Conservation (phyloP, 441 rosid species). For the Capsella rubella region DNA sequence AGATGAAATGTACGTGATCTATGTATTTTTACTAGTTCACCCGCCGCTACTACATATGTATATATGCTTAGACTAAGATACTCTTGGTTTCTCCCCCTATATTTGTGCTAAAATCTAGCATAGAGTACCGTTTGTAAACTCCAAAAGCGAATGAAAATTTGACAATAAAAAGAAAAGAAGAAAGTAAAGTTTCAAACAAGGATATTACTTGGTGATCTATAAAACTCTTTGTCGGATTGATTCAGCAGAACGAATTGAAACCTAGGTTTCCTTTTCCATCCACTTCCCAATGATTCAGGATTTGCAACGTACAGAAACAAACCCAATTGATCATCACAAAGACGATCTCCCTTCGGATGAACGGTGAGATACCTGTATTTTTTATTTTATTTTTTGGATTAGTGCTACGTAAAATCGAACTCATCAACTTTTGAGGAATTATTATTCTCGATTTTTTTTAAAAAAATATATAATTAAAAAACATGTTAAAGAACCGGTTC, state of each 20-base stretch:
- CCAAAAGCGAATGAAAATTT: neutral
- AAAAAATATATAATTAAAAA: neutral
- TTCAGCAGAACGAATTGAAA: neutral
- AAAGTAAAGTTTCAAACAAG: neutral
- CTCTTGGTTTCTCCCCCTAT: no score
- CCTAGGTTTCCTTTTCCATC: conserved; percentile 6
- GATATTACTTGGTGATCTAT: neutral
- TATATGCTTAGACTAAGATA: no score
- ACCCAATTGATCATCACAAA: conserved; percentile 4
- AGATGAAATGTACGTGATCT: no score
- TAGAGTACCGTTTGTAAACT: neutral
- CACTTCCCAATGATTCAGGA: neutral
- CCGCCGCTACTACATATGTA: no score
- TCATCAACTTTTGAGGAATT: neutral
- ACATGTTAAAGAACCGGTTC: neutral
- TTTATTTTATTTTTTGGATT: no score
- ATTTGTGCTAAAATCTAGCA: no score
- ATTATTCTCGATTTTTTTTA: neutral
- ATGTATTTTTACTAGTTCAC: no score
- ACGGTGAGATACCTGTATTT: neutral
- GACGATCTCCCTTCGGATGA: neutral
- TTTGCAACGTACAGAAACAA: neutral
- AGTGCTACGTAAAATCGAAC: neutral
- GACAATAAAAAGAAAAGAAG: neutral
- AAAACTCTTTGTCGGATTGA: conserved; percentile 1